Conservation (phyloP, 163 green algal genomes). For the Trebouxiophyceae sp. region DNA sequence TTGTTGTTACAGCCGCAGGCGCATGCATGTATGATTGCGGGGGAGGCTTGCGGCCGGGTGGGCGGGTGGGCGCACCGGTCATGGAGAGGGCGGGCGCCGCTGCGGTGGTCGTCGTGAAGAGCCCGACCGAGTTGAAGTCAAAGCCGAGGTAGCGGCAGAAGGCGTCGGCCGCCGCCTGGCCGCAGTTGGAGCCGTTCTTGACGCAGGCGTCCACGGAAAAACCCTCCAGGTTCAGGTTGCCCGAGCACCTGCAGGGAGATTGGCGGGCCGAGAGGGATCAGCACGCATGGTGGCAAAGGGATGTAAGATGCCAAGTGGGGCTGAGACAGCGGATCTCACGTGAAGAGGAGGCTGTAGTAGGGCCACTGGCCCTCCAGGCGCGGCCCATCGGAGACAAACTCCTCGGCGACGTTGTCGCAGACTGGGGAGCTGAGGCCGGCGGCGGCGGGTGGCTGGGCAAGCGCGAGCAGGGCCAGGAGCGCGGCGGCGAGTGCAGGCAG, state of each 20-base stretch:
- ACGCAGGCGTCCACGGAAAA: neutral
- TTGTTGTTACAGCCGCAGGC: no score
- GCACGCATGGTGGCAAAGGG: no score
- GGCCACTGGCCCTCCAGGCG: neutral
- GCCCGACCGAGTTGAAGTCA: neutral
- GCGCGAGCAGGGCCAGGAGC: neutral
- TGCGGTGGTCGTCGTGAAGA: neutral
- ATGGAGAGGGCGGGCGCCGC: neutral
- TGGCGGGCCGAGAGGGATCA: no score
- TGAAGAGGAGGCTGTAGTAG: neutral
- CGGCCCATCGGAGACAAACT: neutral
- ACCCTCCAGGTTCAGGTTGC: neutral
- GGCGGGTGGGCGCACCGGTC: neutral
- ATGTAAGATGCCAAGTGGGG: no score
- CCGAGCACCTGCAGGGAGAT: neutral
- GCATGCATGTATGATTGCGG: no score
- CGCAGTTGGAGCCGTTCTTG: neutral
- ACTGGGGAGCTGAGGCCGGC: neutral
- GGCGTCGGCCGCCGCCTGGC: neutral
- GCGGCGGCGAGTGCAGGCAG: no score
- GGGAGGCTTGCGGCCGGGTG: no score
- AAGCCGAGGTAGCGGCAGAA: neutral
- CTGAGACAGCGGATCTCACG: neutral
- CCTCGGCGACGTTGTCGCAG: neutral
- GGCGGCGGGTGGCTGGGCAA: neutral